Conservation (phyloP, 768 basidiomycete genomes). For the Russula olivacea region DNA sequence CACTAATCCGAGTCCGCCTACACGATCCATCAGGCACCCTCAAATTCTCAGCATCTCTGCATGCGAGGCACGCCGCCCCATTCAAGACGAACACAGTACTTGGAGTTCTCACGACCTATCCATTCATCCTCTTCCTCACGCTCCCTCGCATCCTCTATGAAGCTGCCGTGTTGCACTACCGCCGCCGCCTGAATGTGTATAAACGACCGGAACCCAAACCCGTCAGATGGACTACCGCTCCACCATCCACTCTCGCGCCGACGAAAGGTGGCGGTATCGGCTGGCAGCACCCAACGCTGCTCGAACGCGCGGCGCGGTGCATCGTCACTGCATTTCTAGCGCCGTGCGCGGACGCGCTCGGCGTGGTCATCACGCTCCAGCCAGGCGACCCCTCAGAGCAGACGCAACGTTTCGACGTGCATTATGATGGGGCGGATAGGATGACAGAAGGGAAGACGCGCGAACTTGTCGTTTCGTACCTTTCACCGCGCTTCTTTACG, state of each 20-base stretch:
- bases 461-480: conserved; percentile 34
- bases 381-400: conserved; percentile 30
- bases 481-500: conserved; percentile 45
- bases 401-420: neutral
- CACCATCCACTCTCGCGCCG: neutral
- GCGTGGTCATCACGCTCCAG: conserved; percentile 36
- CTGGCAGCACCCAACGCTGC: conserved; percentile 1
- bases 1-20: conserved; percentile 38
- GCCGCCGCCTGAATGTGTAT: neutral
- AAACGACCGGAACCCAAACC: conserved; percentile 6
- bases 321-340: conserved; percentile 32
- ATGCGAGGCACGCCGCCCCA: conserved; percentile 1
- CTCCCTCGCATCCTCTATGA: conserved; percentile 1
- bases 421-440: neutral
- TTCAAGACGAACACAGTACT: conserved; percentile 33
- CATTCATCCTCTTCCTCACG: conserved; percentile 43
- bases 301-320: neutral
- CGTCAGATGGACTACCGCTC: neutral
- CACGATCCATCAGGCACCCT: conserved; percentile 33
- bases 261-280: neutral
- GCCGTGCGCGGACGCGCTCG: conserved; percentile 36
- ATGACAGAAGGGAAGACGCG: neutral
- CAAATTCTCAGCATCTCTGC: conserved; percentile 51
- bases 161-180: neutral
- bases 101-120: conserved; percentile 37